Percentiles rank a stretch among this genome's conserved stretches.
phyloP scores from a whole-genome alignment of 768 basidiomycete species.

The Gyrodon lividus region DNA sequence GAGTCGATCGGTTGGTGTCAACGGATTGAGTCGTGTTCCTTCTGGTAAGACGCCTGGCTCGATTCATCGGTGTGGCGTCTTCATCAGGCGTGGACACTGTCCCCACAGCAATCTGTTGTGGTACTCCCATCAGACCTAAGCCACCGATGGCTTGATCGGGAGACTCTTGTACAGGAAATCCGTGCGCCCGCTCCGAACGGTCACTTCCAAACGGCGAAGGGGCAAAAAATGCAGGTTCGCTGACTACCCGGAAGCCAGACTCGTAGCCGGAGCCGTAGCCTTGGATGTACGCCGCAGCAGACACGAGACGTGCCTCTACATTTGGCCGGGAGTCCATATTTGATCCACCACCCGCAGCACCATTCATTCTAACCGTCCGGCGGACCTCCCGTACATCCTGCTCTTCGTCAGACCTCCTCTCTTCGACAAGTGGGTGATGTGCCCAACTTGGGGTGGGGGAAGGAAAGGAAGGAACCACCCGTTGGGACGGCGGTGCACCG shows the following conservation, averaged over 20 bases:
- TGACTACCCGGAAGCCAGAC: conserved; percentile 25
- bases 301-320: conserved; percentile 26
- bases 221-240: conserved; percentile 12
- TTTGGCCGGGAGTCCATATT: conserved; percentile 1
- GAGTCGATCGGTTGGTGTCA: conserved; percentile 18
- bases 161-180: conserved; percentile 31
- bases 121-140: conserved; percentile 29
- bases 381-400: conserved; percentile 12
- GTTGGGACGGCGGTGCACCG: conserved; percentile 32
- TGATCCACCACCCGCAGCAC: background rate
- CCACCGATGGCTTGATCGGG: conserved; percentile 25
- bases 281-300: conserved; percentile 35
- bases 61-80: conserved; percentile 25
- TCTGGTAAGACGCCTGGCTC: conserved; percentile 19
- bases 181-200: conserved; percentile 15
- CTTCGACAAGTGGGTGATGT: conserved; percentile 28
- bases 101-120: conserved; percentile 16
- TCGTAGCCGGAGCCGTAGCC: conserved; percentile 38
- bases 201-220: conserved; percentile 22
- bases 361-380: conserved; percentile 10
- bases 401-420: conserved; percentile 31
- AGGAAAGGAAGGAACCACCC: conserved; percentile 24
- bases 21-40: conserved; percentile 24
- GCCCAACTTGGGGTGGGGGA: conserved; percentile 32
- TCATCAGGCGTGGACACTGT: conserved; percentile 30